These are phyloP conservation scores for Rhododendron simsii DNA, from an alignment of 148 eudicot genomes.

Conservation along the genomic window DNA sequence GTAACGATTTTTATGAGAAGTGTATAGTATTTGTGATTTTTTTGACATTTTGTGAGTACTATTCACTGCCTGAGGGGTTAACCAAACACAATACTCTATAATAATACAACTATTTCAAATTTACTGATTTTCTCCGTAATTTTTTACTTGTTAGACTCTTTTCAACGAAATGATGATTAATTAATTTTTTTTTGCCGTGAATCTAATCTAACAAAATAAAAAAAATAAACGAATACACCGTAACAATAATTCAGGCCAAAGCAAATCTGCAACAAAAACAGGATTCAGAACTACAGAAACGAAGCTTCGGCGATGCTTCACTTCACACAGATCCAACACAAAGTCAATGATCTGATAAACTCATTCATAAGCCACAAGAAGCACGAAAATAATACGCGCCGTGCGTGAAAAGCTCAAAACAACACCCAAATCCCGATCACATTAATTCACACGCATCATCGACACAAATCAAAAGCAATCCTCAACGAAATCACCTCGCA, in stretches of 20 bases:
- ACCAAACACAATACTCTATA: no score
- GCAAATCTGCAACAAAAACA: background rate
- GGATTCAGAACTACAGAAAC: background rate
- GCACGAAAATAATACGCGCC: background rate
- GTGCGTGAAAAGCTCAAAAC: background rate
- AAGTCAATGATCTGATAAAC: background rate
- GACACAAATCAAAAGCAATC: background rate
- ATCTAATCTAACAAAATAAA: background rate
- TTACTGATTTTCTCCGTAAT: no score
- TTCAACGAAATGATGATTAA: background rate
- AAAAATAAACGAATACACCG: background rate
- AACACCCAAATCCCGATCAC: background rate
- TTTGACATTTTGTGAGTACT: background rate
- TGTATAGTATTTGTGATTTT: background rate
- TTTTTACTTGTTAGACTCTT: no score
- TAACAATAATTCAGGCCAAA: background rate
- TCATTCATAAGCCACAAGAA: background rate
- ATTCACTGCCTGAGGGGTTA: background rate
- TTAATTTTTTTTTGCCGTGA: no score
- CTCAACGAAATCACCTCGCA: background rate
- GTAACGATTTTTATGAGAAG: background rate
- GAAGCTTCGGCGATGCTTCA: background rate
- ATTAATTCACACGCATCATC: background rate
- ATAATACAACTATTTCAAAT: no score
- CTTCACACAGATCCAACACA: background rate